phyloP scores from a whole-genome alignment of 2,329 filamentous ascomycete genomes.

The Clonostachys chloroleuca region DNA sequence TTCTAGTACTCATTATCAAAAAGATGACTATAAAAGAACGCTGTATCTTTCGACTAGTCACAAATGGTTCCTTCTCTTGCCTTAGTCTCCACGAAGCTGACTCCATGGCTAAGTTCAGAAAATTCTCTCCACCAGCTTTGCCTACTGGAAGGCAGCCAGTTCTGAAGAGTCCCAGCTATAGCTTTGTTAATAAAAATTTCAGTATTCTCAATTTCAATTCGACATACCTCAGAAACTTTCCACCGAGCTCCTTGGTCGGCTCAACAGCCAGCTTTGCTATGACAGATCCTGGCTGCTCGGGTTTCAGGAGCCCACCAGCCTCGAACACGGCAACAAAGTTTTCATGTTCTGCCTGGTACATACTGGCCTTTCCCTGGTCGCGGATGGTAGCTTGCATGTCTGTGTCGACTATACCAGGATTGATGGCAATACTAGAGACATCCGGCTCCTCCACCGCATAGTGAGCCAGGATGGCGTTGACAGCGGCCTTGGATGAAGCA shows the following conservation, averaged over 20 bases:
- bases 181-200: too few species aligned
- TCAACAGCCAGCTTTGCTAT: slow-evolving; percentile 74
- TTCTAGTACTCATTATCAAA: too few species aligned
- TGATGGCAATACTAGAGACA: slow-evolving; percentile 67
- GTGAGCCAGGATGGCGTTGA: slow-evolving; percentile 75
- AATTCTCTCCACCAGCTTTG: too few species aligned
- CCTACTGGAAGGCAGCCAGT: too few species aligned
- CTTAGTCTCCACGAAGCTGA: too few species aligned
- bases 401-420: slow-evolving; percentile 81
- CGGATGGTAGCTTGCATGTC: slow-evolving; percentile 85
- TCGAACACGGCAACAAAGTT: slow-evolving; percentile 67
- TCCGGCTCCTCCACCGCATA: slow-evolving; percentile 72
- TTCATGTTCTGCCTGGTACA: slow-evolving; percentile 54
- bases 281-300: slow-evolving; percentile 80
- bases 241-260: slow-evolving; percentile 64
- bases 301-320: slow-evolving; percentile 67
- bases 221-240: slow-evolving; percentile 67
- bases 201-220: too few species aligned
- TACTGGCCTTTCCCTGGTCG: slow-evolving; percentile 45
- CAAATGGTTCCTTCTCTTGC: too few species aligned
- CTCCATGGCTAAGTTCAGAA: too few species aligned
- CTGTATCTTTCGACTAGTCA: too few species aligned
- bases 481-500: slow-evolving; percentile 77
- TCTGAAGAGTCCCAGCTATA: too few species aligned
- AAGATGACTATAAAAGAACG: too few species aligned